Evolutionary conservation across 805 yeast species (phyloP).

Genomic region (Kodamaea fukazawae): DNA sequence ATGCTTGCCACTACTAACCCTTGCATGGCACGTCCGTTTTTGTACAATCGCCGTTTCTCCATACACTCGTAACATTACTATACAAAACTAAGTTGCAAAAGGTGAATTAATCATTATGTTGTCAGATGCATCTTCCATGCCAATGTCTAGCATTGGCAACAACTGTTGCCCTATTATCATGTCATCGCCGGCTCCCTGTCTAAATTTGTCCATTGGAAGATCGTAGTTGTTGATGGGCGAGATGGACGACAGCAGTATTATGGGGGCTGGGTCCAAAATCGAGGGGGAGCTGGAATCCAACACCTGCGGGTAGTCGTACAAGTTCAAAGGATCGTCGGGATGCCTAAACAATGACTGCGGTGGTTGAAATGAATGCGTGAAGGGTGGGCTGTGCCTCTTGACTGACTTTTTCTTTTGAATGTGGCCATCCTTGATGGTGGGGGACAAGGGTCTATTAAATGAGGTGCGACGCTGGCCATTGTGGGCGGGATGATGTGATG

Average conservation of each 20-base stretch:
- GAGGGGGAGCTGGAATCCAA: slow-evolving; percentile 3
- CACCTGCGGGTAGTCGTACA: not conserved
- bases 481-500: not conserved
- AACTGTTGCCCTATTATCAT: slow-evolving; percentile 1
- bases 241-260: slow-evolving; percentile 2
- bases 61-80: too few species aligned
- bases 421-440: slow-evolving; percentile 8
- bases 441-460: slow-evolving; percentile 1
- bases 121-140: slow-evolving; percentile 1
- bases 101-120: too few species aligned
- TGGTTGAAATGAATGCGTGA: too few species aligned
- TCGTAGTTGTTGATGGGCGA: too few species aligned
- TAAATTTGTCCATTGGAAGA: too few species aligned
- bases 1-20: too few species aligned
- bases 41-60: too few species aligned
- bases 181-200: slow-evolving; percentile 1
- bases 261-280: slow-evolving; percentile 1
- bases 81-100: too few species aligned
- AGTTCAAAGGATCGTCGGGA: not conserved
- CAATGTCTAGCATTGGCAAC: slow-evolving; percentile 4
- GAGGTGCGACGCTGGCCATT: slow-evolving; percentile 2
- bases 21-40: too few species aligned
- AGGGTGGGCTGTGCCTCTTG: too few species aligned
- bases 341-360: not conserved
- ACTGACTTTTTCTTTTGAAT: slow-evolving; percentile 4